Percentiles rank a stretch among this genome's conserved stretches.
phyloP scores from a whole-genome alignment of 257 asterid genomes.

The Solanum gandarillasii region DNA sequence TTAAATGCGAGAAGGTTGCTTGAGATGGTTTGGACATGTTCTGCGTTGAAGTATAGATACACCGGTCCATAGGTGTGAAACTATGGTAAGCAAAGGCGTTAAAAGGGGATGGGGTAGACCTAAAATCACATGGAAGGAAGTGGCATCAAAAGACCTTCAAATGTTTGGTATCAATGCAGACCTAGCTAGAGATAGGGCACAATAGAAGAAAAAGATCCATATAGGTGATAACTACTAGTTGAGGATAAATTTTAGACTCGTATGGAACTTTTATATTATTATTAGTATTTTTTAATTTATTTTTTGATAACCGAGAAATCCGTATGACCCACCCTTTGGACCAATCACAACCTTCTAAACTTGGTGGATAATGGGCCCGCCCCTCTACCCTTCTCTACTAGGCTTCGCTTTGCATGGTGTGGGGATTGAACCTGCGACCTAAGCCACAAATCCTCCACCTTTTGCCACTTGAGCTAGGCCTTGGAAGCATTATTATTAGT shows the following conservation, averaged over 20 bases:
- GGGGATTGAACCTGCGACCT: too few species aligned
- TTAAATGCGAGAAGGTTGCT: not conserved
- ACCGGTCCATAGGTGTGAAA: not conserved
- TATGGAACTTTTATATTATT: not conserved
- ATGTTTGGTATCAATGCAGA: not conserved
- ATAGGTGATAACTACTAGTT: not conserved
- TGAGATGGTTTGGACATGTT: not conserved
- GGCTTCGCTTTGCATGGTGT: too few species aligned
- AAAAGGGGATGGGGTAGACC: not conserved
- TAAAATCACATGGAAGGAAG: not conserved
- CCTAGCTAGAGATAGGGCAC: not conserved
- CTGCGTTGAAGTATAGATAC: not conserved
- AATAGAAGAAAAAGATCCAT: not conserved
- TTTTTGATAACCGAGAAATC: too few species aligned
- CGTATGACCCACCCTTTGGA: too few species aligned
- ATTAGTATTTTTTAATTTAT: not conserved
- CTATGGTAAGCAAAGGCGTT: not conserved
- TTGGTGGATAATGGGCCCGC: too few species aligned
- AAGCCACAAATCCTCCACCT: too few species aligned
- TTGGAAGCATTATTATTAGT: not conserved
- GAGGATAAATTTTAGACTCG: not conserved
- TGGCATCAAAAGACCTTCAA: not conserved
- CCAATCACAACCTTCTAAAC: too few species aligned
- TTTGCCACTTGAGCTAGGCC: too few species aligned
- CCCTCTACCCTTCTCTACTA: too few species aligned